These are phyloP conservation scores for Acanthamoeba lenticulata DNA, from an alignment of 208 protist genomes.

Conservation along the genomic window DNA sequence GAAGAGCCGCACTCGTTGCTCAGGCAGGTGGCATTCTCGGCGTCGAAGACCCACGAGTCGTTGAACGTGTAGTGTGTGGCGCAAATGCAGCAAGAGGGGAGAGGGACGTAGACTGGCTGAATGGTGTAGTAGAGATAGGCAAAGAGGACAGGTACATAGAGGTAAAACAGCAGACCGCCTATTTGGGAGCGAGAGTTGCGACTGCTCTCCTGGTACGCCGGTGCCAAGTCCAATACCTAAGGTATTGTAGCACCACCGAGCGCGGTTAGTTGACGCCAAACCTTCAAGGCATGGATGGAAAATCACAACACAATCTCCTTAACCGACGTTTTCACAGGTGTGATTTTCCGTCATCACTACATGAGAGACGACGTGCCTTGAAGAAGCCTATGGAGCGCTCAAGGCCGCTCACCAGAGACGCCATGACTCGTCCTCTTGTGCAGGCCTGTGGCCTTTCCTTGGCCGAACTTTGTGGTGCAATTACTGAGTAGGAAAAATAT, in stretches of 20 bases:
- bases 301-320: no score
- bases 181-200: not conserved
- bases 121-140: slow-evolving; percentile 43
- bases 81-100: slow-evolving; percentile 9
- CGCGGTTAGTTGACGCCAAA: no score
- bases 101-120: slow-evolving; percentile 24
- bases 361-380: not conserved
- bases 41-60: slow-evolving; percentile 5
- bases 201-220: not conserved
- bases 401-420: not conserved
- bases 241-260: no score
- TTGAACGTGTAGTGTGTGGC: not conserved
- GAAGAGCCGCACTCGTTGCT: not conserved
- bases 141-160: slow-evolving; percentile 9
- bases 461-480: no score
- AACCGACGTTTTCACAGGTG: no score
- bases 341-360: not conserved
- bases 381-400: slow-evolving; percentile 17
- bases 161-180: not conserved
- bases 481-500: no score
- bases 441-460: not conserved
- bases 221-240: slow-evolving; percentile 13
- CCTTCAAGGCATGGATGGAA: no score
- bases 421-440: not conserved
- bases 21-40: not conserved